Evolutionary conservation across 768 basidiomycete species (phyloP).

Genomic region (Tricholoma sp.): DNA sequence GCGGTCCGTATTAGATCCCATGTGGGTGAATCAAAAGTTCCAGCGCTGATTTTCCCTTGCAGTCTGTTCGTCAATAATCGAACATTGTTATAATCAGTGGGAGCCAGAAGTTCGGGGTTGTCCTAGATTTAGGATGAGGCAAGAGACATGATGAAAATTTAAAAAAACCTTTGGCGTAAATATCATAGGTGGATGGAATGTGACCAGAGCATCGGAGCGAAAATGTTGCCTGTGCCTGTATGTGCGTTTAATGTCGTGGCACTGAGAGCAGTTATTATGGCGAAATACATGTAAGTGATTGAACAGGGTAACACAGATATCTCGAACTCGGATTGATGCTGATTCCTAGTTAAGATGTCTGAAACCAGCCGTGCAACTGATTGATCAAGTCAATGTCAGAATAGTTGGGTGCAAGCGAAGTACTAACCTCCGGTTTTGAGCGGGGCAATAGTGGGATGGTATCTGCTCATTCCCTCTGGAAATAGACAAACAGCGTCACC

Average conservation of each 20-base stretch:
- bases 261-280: neutral
- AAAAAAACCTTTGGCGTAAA: conserved; percentile 55
- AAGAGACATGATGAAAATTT: neutral
- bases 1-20: conserved; percentile 75
- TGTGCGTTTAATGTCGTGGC: neutral
- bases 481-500: conserved; percentile 82
- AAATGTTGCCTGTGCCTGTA: conserved; percentile 80
- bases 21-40: conserved; percentile 79
- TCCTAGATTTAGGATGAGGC: conserved; percentile 33
- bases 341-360: conserved; percentile 67
- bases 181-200: conserved; percentile 65
- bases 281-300: conserved; percentile 69
- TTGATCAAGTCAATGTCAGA: neutral
- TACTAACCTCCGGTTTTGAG: conserved; percentile 76
- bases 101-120: conserved; percentile 66
- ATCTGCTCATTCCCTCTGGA: conserved; percentile 83
- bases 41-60: conserved; percentile 64
- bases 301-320: conserved; percentile 73
- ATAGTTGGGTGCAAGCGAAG: neutral
- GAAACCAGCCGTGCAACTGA: conserved; percentile 78
- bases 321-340: conserved; percentile 62
- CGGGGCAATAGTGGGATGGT: conserved; percentile 82
- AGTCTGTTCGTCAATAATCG: conserved; percentile 55
- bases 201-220: conserved; percentile 82
- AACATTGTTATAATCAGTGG: conserved; percentile 58